Percentiles rank a stretch among this genome's conserved stretches.
These are phyloP conservation scores for Aspergillus nanangensis DNA, from an alignment of 495 filamentous ascomycete species.

Conservation along the genomic window DNA sequence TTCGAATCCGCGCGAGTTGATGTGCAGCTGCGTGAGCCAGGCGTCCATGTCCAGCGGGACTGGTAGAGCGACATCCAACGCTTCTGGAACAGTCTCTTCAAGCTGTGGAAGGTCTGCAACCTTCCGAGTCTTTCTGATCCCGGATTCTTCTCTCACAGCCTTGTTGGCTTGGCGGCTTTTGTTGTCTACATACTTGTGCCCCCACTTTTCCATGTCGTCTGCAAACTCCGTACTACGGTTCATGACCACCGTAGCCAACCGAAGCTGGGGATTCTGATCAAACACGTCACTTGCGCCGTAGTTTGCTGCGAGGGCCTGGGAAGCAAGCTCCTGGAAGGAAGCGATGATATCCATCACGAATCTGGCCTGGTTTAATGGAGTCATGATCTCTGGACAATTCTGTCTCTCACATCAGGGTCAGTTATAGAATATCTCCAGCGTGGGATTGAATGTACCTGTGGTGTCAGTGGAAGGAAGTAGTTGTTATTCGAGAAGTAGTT, in stretches of 20 bases:
- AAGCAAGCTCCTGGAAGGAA: conserved; percentile 42
- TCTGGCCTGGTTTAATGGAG: no score
- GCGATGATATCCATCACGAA: no score
- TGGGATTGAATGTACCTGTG: no score
- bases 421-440: no score
- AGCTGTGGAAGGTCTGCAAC: conserved; percentile 12
- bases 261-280: conserved; percentile 17
- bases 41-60: conserved; percentile 14
- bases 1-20: conserved; percentile 30
- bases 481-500: no score
- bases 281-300: conserved; percentile 41
- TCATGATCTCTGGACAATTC: no score
- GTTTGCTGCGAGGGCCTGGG: conserved; percentile 33
- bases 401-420: no score
- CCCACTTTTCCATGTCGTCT: conserved; percentile 26
- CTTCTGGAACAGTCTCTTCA: conserved; percentile 20
- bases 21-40: conserved; percentile 29
- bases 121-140: neutral
- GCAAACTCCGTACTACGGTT: conserved; percentile 39
- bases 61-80: neutral
- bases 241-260: conserved; percentile 43
- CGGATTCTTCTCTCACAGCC: conserved; percentile 3
- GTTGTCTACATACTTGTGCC: conserved; percentile 26
- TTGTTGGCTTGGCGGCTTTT: neutral
- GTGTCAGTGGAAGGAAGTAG: no score